A percentile compares a stretch with the other conserved stretches of the same genome.
phyloP scores from a whole-genome alignment of 345 rosid genomes.

The Acer negundo region DNA sequence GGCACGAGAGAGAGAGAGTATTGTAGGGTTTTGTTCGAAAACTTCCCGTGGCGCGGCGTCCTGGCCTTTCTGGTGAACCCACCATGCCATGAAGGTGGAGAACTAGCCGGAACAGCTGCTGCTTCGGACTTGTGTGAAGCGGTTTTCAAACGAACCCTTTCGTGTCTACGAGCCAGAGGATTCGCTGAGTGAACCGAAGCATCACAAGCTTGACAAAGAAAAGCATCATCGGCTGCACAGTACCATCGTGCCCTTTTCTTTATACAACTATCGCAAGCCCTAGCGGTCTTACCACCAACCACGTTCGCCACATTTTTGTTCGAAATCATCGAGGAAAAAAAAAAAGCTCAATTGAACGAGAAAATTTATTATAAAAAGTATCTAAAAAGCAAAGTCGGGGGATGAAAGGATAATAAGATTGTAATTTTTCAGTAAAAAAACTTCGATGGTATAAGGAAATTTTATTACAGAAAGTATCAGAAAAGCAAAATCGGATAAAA shows the following conservation, averaged over 20 bases:
- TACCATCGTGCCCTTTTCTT: slow-evolving; percentile 85
- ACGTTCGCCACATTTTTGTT: slow-evolving; percentile 60
- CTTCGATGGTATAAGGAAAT: no score
- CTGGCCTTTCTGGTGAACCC: slow-evolving; percentile 86
- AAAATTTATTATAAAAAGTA: no score
- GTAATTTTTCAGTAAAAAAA: no score
- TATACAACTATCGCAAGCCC: slow-evolving; percentile 88
- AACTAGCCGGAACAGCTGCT: not conserved
- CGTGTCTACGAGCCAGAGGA: slow-evolving; percentile 78
- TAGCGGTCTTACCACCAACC: slow-evolving; percentile 76
- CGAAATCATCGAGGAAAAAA: slow-evolving; percentile 28
- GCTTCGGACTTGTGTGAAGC: slow-evolving; percentile 41
- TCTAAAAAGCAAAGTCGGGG: no score
- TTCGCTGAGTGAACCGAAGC: slow-evolving; percentile 86
- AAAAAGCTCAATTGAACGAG: no score
- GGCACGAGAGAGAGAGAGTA: slow-evolving; percentile 58
- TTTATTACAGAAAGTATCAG: no score
- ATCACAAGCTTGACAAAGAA: slow-evolving; percentile 90
- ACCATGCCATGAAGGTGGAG: slow-evolving; percentile 64
- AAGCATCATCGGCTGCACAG: slow-evolving; percentile 96
- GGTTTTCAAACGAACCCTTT: slow-evolving; percentile 74
- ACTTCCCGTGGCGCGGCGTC: slow-evolving; percentile 65
- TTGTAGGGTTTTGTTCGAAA: slow-evolving; percentile 6
- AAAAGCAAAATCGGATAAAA: no score
- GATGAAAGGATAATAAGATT: no score